Base-by-base conservation (phyloP, 2,329 filamentous ascomycete genomes). In the Paraconiothyrium brasiliense region DNA sequence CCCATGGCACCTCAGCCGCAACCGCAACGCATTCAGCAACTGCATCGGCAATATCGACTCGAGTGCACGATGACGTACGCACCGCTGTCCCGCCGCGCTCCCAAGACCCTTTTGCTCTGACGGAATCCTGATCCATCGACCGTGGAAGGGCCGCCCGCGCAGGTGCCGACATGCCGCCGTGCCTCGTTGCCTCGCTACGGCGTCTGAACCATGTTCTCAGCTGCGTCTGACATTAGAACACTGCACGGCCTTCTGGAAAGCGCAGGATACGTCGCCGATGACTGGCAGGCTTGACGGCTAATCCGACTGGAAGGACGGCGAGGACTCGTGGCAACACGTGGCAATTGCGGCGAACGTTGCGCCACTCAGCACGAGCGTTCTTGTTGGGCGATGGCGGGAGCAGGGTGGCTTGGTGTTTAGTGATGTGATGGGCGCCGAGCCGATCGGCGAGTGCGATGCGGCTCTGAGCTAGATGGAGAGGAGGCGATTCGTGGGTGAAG, bases 251-350 rank as follows among this genome's bases (percentile, higher is more conserved):
- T 4, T 27, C 20, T 30, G 11, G 46, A 49, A 49, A 11, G 14
- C n/a, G 16, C 14, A 16, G 46, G 46, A 49, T 49, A 24, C 46
- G 11, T 30, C 27, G 39, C 39, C 39, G 39, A 41, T n/a, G 39
- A 9, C 14, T 16, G 4, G 37, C 37, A 39, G 11, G 37, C 5
- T 9, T 39, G 37, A 16, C 16, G 11, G 37, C 8, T 16, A n/a
- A n/a, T n/a, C 14, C 39, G 39, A 11, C 3, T 6, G 46, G 4
- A 27, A 7, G 6, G 13, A n/a, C 27, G 24, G 46, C 46, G 27
- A n/a, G 10, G 13, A 32, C 37, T 7, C 50, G 50, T 54, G 50
- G 50, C 50, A 22, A 30, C 50, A 54, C 50, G 50, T 54, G 50
- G 50, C 7, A 43, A n/a, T 3, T 27, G 50, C 49, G 49, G 9